phyloP scores from a whole-genome alignment of 2,329 filamentous ascomycete species.

The Trichoderma sp. region DNA sequence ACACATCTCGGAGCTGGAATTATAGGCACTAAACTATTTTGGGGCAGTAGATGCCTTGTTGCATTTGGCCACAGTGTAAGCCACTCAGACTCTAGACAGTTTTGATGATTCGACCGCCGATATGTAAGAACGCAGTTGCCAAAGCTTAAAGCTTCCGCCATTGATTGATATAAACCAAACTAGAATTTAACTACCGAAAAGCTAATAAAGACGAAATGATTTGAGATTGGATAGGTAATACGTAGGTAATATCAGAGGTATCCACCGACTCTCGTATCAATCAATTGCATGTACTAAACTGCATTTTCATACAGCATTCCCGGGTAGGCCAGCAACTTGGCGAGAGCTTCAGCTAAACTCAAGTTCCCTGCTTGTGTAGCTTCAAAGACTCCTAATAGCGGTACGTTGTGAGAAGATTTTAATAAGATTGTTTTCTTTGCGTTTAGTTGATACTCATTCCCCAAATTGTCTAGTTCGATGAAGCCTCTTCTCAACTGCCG shows the following conservation, averaged over 20 bases:
- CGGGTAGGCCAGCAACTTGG: not conserved
- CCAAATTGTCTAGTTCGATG: accelerated
- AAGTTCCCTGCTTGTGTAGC: not conserved
- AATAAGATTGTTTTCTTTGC: not conserved
- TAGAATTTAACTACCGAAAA: not conserved
- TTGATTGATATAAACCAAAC: not conserved
- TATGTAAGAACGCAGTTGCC: not conserved
- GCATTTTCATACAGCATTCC: not conserved
- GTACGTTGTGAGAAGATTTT: too few relatives aligned
- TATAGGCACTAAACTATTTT: not conserved
- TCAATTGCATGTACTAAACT: too few relatives aligned
- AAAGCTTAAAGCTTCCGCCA: not conserved
- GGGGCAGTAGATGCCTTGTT: not conserved
- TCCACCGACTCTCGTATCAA: not conserved
- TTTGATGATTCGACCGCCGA: not conserved
- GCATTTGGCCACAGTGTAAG: not conserved
- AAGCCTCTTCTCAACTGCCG: not conserved
- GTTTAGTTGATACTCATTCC: not conserved
- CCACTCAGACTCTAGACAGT: not conserved
- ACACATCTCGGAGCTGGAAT: not conserved
- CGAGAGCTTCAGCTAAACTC: not conserved
- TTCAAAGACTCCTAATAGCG: not conserved
- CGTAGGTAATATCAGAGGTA: not conserved
- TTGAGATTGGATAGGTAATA: not conserved
- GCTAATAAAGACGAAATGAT: not conserved